These are phyloP conservation scores for Dalechampia spathulata DNA, from an alignment of 441 rosid genomes.

Conservation along the genomic window DNA sequence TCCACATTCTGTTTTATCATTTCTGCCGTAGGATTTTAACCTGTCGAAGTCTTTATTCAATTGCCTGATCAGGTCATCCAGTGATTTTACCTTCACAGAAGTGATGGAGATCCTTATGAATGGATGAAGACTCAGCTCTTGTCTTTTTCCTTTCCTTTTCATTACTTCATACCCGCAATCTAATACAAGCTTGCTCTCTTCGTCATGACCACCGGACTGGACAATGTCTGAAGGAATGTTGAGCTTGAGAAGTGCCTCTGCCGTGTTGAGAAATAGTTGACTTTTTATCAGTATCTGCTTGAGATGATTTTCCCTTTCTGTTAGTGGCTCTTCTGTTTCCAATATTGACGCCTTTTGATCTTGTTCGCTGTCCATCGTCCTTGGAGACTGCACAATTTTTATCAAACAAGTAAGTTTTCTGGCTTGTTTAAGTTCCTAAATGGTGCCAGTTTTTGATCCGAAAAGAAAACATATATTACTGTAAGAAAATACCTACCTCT, in stretches of 20 bases:
- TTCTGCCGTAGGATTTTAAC: conserved; percentile 47
- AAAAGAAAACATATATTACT: background rate
- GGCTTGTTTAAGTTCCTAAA: too few relatives aligned
- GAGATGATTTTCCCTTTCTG: conserved; percentile 52
- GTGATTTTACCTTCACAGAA: conserved; percentile 28
- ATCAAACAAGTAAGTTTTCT: too few relatives aligned
- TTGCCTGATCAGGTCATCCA: conserved; percentile 60
- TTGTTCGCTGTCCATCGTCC: conserved; percentile 25
- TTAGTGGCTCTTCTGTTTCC: conserved; percentile 33
- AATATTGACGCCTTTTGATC: conserved; percentile 12
- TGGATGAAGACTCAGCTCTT: conserved; percentile 62
- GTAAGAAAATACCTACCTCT: conserved; percentile 37
- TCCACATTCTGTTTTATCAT: conserved; percentile 26
- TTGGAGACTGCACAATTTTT: conserved; percentile 27
- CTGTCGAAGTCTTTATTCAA: conserved; percentile 46
- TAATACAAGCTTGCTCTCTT: conserved; percentile 46
- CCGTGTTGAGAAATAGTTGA: conserved; percentile 60
- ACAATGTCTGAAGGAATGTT: conserved; percentile 41
- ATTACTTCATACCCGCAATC: conserved; percentile 79
- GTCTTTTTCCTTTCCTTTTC: conserved; percentile 69
- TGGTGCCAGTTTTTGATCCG: too few relatives aligned
- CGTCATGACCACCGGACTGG: conserved; percentile 19
- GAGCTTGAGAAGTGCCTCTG: conserved; percentile 68
- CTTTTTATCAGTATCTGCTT: conserved; percentile 56
- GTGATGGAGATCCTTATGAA: conserved; percentile 30